A percentile compares a stretch with the other conserved stretches of the same genome.
Conservation (phyloP, 164 flowering plant species). For the Kalanchoe fedtschenkoi region DNA sequence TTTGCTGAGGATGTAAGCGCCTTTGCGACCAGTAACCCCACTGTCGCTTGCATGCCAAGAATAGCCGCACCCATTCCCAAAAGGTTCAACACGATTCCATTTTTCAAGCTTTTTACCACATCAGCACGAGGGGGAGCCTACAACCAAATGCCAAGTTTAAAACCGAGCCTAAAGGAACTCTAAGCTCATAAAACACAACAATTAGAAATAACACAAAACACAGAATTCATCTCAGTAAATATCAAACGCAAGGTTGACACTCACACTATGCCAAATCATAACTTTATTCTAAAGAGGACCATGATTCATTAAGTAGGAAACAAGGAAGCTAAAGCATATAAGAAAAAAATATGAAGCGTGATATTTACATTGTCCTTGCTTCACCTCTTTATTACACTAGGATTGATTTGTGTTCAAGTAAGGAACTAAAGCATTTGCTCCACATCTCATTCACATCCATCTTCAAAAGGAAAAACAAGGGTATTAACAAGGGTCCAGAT, state of each 20-base stretch:
- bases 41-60: slow-evolving; percentile 98
- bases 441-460: neutral
- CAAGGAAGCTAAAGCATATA: neutral
- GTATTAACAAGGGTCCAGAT: neutral
- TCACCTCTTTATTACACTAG: neutral
- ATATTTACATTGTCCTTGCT: neutral
- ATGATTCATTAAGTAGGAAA: neutral
- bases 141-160: slow-evolving; percentile 7
- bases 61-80: slow-evolving; percentile 96
- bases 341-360: neutral
- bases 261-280: neutral
- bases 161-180: neutral
- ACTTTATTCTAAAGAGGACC: neutral
- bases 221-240: neutral
- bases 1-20: slow-evolving; percentile 81
- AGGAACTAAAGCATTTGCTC: neutral
- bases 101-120: slow-evolving; percentile 81
- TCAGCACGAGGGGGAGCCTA: slow-evolving; percentile 98
- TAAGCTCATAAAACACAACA: neutral
- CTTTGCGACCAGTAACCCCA: slow-evolving; percentile 84
- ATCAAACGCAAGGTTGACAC: neutral
- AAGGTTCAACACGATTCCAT: slow-evolving; percentile 70
- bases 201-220: neutral
- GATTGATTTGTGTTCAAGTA: neutral
- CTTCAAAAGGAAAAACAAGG: neutral